Conservation (phyloP, 2,329 filamentous ascomycete species). For the Beauveria rudraprayagi region DNA sequence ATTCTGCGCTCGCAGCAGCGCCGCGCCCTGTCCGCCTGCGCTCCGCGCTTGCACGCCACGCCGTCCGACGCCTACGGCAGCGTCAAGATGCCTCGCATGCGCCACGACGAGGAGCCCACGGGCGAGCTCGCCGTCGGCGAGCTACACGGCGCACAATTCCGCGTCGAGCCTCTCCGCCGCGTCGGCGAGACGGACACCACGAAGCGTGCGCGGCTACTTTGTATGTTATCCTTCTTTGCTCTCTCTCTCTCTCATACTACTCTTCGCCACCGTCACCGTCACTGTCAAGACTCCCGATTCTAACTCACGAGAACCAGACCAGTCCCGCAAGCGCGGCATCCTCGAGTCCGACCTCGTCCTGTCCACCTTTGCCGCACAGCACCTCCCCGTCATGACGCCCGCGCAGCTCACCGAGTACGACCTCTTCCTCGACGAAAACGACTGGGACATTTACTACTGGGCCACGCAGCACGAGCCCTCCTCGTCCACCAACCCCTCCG, state of each 20-base stretch:
- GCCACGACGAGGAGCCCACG: constrained; percentile 5
- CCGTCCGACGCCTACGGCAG: constrained; percentile 16
- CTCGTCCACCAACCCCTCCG: constrained; percentile 32
- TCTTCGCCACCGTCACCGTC: too few species aligned
- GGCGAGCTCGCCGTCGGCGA: constrained; percentile 73
- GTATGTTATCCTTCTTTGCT: constrained; percentile 35
- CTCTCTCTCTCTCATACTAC: neutral
- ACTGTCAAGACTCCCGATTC: too few species aligned
- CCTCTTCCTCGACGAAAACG: constrained; percentile 92
- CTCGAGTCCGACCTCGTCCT: constrained; percentile 93
- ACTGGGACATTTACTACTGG: constrained; percentile 99
- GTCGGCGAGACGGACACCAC: constrained; percentile 77
- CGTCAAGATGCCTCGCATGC: constrained; percentile 21
- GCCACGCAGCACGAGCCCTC: constrained; percentile 68
- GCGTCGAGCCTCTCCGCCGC: constrained; percentile 80
- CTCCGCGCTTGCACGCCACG: neutral
- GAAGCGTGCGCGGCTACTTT: constrained; percentile 76
- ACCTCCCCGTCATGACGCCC: constrained; percentile 66
- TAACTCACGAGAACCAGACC: constrained; percentile 50
- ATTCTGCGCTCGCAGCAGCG: constrained; percentile 13
- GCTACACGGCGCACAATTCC: constrained; percentile 78
- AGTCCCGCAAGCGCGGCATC: constrained; percentile 91
- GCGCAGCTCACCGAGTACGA: constrained; percentile 79
- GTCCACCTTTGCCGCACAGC: constrained; percentile 81
- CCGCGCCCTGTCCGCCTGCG: constrained; percentile 17